A percentile compares a stretch with the other conserved stretches of the same genome.
phyloP scores from a whole-genome alignment of 306 rosid genomes.

The Ziziphus jujuba region DNA sequence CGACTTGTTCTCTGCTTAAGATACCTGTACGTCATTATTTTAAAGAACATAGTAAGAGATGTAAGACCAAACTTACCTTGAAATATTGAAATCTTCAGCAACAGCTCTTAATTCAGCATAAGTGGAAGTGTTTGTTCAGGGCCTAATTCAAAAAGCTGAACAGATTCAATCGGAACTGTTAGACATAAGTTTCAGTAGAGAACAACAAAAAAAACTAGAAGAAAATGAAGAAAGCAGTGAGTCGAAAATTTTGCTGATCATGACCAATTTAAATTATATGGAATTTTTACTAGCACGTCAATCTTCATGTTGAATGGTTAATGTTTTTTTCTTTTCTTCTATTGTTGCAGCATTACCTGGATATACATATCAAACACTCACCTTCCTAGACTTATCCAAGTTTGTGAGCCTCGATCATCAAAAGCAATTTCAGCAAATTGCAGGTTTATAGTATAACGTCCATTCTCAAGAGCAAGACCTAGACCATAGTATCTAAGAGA shows the following conservation, averaged over 20 bases:
- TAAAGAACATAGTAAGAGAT: not conserved
- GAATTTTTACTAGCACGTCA: no score
- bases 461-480: slow-evolving; percentile 56
- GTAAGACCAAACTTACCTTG: slow-evolving; percentile 16
- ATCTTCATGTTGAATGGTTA: not conserved
- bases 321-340: no score
- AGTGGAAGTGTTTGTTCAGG: slow-evolving; percentile 23
- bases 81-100: slow-evolving; percentile 24
- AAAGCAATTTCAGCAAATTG: slow-evolving; percentile 55
- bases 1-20: no score
- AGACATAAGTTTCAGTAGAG: not conserved
- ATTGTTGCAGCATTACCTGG: slow-evolving; percentile 55
- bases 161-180: not conserved
- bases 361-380: slow-evolving; percentile 59
- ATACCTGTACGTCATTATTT: not conserved
- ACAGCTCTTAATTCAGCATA: slow-evolving; percentile 28
- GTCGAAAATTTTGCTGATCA: no score
- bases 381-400: slow-evolving; percentile 44
- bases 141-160: slow-evolving; percentile 25
- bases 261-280: no score
- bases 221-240: no score
- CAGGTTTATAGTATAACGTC: slow-evolving; percentile 46
- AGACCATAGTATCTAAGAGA: slow-evolving; percentile 46
- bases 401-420: slow-evolving; percentile 4
- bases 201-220: no score